A percentile compares a stretch with the other conserved stretches of the same genome.
phyloP scores from a whole-genome alignment of 495 filamentous ascomycete genomes.

The Aspergillus nanangensis region DNA sequence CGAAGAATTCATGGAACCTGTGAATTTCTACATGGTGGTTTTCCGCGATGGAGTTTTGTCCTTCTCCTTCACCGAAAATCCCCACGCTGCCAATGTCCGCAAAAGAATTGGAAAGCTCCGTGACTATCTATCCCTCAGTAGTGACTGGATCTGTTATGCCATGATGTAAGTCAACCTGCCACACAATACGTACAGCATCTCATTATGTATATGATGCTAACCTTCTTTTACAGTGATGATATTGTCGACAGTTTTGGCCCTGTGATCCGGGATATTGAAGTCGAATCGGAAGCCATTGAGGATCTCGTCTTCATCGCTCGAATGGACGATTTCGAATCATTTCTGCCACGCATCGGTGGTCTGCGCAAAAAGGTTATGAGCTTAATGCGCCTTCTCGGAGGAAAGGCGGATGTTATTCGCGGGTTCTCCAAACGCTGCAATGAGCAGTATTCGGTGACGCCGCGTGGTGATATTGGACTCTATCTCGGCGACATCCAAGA shows the following conservation, averaged over 20 bases:
- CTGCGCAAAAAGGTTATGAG: slow-evolving; percentile 93
- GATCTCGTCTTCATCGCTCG: slow-evolving; percentile 90
- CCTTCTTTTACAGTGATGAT: slow-evolving; percentile 88
- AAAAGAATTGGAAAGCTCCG: slow-evolving; percentile 88
- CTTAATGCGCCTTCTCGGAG: slow-evolving; percentile 85
- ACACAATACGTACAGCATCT: not conserved
- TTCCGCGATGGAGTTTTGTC: slow-evolving; percentile 94
- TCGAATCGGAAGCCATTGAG: slow-evolving; percentile 88
- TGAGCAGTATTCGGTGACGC: slow-evolving; percentile 89
- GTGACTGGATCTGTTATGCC: slow-evolving; percentile 98
- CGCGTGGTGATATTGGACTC: slow-evolving; percentile 90
- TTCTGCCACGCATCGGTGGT: slow-evolving; percentile 82
- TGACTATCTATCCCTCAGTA: slow-evolving; percentile 87
- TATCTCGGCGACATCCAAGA: slow-evolving; percentile 97
- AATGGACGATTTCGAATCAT: slow-evolving; percentile 77
- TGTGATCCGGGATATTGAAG: slow-evolving; percentile 77
- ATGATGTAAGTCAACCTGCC: slow-evolving; percentile 68
- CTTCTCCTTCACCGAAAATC: slow-evolving; percentile 82
- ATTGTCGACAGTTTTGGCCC: slow-evolving; percentile 96
- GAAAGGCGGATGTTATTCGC: slow-evolving; percentile 94
- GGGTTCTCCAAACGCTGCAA: slow-evolving; percentile 98
- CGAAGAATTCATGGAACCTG: slow-evolving; percentile 79
- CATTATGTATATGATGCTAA: not conserved
- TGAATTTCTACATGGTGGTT: slow-evolving; percentile 94
- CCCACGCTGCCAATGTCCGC: slow-evolving; percentile 81